phyloP scores from a whole-genome alignment of 768 basidiomycete genomes.

The Leccinum sublutescens region DNA sequence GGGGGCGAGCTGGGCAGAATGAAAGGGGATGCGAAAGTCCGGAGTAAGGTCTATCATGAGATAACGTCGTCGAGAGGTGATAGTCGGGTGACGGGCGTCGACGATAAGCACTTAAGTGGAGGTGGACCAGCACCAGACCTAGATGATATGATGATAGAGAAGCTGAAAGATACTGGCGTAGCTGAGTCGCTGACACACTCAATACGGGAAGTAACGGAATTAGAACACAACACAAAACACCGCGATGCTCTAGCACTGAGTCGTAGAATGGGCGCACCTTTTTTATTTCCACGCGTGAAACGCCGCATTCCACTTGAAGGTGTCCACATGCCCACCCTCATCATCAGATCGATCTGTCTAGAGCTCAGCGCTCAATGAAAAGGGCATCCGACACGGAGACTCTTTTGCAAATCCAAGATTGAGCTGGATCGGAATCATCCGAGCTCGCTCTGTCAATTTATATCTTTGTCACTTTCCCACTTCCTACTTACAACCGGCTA shows the following conservation, averaged over 20 bases:
- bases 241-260: not conserved
- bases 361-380: too few relatives aligned
- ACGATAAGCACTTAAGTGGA: not conserved
- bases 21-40: slow-evolving; percentile 29
- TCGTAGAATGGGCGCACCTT: not conserved
- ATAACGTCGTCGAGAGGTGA: not conserved
- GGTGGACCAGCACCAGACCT: not conserved
- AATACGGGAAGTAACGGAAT: slow-evolving; percentile 13
- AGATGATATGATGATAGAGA: not conserved
- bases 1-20: slow-evolving; percentile 30
- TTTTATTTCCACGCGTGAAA: not conserved
- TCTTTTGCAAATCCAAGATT: too few relatives aligned
- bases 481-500: too few relatives aligned
- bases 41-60: slow-evolving; percentile 20
- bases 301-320: not conserved
- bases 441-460: too few relatives aligned
- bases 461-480: too few relatives aligned
- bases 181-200: slow-evolving; percentile 1
- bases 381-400: too few relatives aligned
- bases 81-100: not conserved
- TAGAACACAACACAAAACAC: slow-evolving; percentile 5
- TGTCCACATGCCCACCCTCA: slow-evolving; percentile 18
- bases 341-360: not conserved
- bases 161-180: not conserved
- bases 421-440: too few relatives aligned